Base-by-base conservation (phyloP, 345 rosid species). In the Eucalyptus tenuipes region DNA sequence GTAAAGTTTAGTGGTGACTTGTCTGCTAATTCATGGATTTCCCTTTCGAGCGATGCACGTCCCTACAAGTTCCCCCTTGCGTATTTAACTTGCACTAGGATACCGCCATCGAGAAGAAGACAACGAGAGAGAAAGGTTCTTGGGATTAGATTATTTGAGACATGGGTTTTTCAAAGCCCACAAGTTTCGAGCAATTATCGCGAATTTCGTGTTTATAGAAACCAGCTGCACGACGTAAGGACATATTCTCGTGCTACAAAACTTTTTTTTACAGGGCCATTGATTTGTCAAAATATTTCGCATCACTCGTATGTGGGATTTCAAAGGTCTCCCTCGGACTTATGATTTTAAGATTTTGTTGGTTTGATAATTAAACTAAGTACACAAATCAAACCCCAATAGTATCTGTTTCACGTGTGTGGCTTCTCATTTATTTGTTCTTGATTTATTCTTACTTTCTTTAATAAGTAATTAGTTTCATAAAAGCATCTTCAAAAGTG, bases 321-420 rank as follows among this genome's bases (percentile, higher is more conserved):
- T 64, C 75, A 4, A 64, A 64, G 14, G 31, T n/a, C 9, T n/a
- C 37, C 7, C 10, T n/a, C 7, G 10, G 4, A n/a, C 7, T 64
- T 15, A 64, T n/a, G 8, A 33, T 12, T 12, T 59, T 59, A 11
- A 27, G 33, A 27, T 61, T 27, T n/a, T 14, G 17, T 64, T n/a
- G 5, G 20, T n/a, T 64, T 7, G 10, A n/a, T 64, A n/a, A 64
- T 64, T 64, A 14, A n/a, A n/a, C 40, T 8, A 3, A 33, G 37
- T 8, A n/a, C 40, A 4, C 2, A 40, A 8, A 3, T 64, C 3
- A 6, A 64, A 14, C 18, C 33, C 37, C 3, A 4, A 3, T 7
- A 5, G 5, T 10, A 64, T 64, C 3, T 14, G 20, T 64, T n/a
- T 64, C 37, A 4, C 10, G 0, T 0, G 40, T 2, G 10, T 64